Percentiles rank a stretch among this genome's conserved stretches.
Conservation (phyloP, 2,329 filamentous ascomycete species). For the Arthrinium phaeospermum region DNA sequence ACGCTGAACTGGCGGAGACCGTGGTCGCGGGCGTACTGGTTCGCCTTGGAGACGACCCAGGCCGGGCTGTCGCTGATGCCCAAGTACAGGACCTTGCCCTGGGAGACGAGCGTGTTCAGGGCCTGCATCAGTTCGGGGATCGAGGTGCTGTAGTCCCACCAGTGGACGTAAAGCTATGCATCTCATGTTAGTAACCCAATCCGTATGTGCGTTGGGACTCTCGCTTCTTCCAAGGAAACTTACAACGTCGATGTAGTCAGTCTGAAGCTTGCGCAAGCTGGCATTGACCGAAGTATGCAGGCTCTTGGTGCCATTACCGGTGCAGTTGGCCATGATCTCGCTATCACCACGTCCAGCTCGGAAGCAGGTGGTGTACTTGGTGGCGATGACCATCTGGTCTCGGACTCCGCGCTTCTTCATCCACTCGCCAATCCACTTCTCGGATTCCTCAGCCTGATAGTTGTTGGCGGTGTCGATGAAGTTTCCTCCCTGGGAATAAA, state of each 20-base stretch:
- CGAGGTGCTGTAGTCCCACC: slow-evolving; percentile 71
- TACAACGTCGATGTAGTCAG: slow-evolving; percentile 71
- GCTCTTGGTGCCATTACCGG: slow-evolving; percentile 68
- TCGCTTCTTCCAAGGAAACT: slow-evolving; percentile 26
- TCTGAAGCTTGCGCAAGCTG: slow-evolving; percentile 67
- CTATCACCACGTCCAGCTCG: slow-evolving; percentile 44
- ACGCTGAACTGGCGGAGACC: slow-evolving; percentile 73
- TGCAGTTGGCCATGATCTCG: slow-evolving; percentile 56
- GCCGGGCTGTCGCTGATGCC: slow-evolving; percentile 73
- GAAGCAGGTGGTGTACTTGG: slow-evolving; percentile 70
- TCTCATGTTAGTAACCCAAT: neutral
- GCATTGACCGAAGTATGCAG: slow-evolving; percentile 59
- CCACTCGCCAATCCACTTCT: slow-evolving; percentile 74
- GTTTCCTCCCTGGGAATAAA: slow-evolving; percentile 68
- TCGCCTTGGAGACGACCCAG: slow-evolving; percentile 70
- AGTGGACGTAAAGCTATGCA: slow-evolving; percentile 62
- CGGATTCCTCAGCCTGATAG: slow-evolving; percentile 68
- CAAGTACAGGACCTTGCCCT: slow-evolving; percentile 71
- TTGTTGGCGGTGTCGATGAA: slow-evolving; percentile 76
- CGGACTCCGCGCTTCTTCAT: slow-evolving; percentile 68
- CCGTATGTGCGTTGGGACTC: neutral
- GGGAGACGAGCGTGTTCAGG: slow-evolving; percentile 63
- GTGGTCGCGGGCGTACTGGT: slow-evolving; percentile 72
- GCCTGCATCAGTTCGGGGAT: slow-evolving; percentile 73
- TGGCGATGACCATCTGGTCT: slow-evolving; percentile 73